Base-by-base conservation (phyloP, 768 basidiomycete genomes). In the Naganishia kalamii region DNA sequence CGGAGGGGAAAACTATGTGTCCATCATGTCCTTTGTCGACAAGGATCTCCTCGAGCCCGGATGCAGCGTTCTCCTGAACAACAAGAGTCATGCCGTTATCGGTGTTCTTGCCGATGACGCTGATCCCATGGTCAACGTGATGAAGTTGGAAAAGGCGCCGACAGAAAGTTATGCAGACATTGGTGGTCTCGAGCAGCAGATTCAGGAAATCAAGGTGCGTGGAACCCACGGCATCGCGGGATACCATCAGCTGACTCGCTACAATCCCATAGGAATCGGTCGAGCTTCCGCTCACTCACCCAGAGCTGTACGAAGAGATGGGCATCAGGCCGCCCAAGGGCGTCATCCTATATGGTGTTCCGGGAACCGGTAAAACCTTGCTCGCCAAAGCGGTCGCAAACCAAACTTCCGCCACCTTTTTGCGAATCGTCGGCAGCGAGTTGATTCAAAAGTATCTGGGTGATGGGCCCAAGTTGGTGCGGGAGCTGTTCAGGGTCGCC, bases 271-370 rank as follows among this genome's bases (percentile, higher is more conserved):
- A 92, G 89, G 96, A 99, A 87, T 90, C 96, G 15, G 94, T 98
- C 49, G 96, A 98, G 79, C 84, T 98, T 33, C 96, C 96, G 0
- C 82, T 99, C 25, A 98, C 94, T 10, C 96, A 98, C 76, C 96
- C 96, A 3, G 96, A 99, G 75, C 80, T 98, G 41, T 99, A 98
- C 80, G 94, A 98, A 79, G 94, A 98, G 82, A 98, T 99, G 96
- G 96, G 96, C 63, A 98, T 99, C 79, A 89, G 89, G 72, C 96
- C 94, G n/a, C 96, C 96, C 23, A 98, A 98, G 78, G 96, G 96
- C 80, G 94, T 99, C 75, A 98, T 99, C 70, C 84, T 99, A 1
- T 99, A 98, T 74, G 96, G 96, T 69, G 94, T 94, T 3, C 96
- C 96, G 0, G 96, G 96, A 62, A 98, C 94, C 13, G 96, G 96